A percentile compares a stretch with the other conserved stretches of the same genome.
Conservation (phyloP, 164 flowering plant genomes). For the Vitis rupestris region DNA sequence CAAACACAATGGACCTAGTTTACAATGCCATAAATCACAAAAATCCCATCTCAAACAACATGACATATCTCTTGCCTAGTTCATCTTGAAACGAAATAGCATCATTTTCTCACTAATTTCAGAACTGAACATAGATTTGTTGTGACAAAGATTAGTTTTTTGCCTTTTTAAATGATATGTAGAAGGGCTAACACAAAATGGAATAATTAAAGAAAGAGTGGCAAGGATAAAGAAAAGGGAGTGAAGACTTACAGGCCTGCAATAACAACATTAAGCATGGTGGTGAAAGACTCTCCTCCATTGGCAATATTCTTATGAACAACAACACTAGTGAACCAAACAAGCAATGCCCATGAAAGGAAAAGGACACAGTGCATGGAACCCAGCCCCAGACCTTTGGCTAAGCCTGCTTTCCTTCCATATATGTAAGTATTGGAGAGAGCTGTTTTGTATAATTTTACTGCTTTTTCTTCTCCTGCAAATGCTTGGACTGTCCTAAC, state of each 20-base stretch:
- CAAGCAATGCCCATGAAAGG: conserved; percentile 93
- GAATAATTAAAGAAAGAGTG: background rate
- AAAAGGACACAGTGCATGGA: conserved; percentile 81
- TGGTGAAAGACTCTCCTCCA: conserved; percentile 98
- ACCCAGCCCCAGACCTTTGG: conserved; percentile 94
- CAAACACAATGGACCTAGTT: too few relatives aligned
- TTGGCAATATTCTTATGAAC: conserved; percentile 86
- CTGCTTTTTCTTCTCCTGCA: conserved; percentile 89
- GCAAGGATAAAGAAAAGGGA: background rate
- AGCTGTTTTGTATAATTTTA: conserved; percentile 58
- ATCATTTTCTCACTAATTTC: too few relatives aligned
- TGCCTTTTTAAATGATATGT: too few relatives aligned
- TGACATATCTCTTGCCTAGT: too few relatives aligned
- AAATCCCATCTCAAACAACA: too few relatives aligned
- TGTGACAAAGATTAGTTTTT: too few relatives aligned
- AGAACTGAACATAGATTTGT: too few relatives aligned
- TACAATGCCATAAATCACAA: too few relatives aligned
- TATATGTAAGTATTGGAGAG: conserved; percentile 64
- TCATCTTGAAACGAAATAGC: too few relatives aligned
- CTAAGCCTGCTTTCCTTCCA: conserved; percentile 84
- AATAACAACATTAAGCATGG: conserved; percentile 98
- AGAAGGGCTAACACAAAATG: too few relatives aligned
- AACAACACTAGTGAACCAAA: conserved; percentile 86
- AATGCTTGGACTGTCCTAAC: conserved; percentile 96
- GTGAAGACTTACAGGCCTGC: conserved; percentile 80